Conservation (phyloP, 2,329 filamentous ascomycete genomes). For the Arthroderma uncinatum region DNA sequence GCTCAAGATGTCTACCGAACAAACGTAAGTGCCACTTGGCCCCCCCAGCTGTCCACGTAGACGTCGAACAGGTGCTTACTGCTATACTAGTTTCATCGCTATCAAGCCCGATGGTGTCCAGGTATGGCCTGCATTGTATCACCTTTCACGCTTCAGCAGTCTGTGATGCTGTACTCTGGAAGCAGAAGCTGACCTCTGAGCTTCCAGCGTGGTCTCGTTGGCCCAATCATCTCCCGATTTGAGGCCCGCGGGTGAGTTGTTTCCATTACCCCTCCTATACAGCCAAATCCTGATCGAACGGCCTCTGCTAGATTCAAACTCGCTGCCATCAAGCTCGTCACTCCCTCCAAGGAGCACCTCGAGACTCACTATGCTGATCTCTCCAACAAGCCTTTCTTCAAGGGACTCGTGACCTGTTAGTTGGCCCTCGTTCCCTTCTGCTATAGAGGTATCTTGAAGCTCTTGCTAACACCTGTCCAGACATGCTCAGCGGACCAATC, state of each 20-base stretch:
- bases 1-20: slow-evolving; percentile 63
- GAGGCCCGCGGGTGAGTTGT: slow-evolving; percentile 75
- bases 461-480: slow-evolving; percentile 35
- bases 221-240: slow-evolving; percentile 95
- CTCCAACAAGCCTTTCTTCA: slow-evolving; percentile 91
- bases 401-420: slow-evolving; percentile 81
- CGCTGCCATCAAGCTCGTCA: slow-evolving; percentile 88
- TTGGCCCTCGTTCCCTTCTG: slow-evolving; percentile 13
- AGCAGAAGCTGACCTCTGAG: not conserved
- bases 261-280: not conserved
- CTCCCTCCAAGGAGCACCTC: slow-evolving; percentile 85
- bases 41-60: not conserved
- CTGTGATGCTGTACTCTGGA: not conserved
- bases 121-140: slow-evolving; percentile 46
- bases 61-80: slow-evolving; percentile 11
- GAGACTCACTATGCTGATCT: slow-evolving; percentile 97
- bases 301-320: slow-evolving; percentile 72
- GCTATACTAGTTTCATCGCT: slow-evolving; percentile 76
- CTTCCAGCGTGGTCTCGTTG: slow-evolving; percentile 81
- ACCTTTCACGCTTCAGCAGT: not conserved
- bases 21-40: slow-evolving; percentile 57
- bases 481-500: slow-evolving; percentile 96
- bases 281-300: slow-evolving; percentile 10
- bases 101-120: slow-evolving; percentile 99
- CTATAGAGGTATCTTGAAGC: not conserved